Percentiles rank a stretch among this genome's conserved stretches.
Conservation (phyloP, 1,139 yeast genomes). For the Suhomyces anneliseae region DNA sequence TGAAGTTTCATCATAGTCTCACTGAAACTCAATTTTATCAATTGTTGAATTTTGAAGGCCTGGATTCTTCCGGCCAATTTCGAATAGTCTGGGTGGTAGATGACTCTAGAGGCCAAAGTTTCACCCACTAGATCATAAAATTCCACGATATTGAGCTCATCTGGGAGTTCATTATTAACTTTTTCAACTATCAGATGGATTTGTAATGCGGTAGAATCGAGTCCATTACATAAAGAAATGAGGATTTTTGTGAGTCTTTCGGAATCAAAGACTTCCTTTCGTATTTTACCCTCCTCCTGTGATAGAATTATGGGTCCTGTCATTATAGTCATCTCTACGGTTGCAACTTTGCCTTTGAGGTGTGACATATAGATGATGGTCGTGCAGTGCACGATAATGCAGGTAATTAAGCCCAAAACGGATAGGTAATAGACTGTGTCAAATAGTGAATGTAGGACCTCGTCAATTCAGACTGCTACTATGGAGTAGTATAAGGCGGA, state of each 20-base stretch:
- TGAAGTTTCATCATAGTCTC: slow-evolving; percentile 26
- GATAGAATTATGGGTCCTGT: neutral
- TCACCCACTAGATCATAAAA: slow-evolving; percentile 44
- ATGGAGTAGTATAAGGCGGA: too few relatives aligned
- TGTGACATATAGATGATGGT: neutral
- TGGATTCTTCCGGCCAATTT: slow-evolving; percentile 49
- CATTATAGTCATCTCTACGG: neutral
- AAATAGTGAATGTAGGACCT: too few relatives aligned
- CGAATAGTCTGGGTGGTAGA: slow-evolving; percentile 49
- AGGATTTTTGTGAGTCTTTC: slow-evolving; percentile 18
- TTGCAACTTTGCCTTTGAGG: neutral
- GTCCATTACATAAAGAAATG: slow-evolving; percentile 15
- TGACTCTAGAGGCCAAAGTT: slow-evolving; percentile 44
- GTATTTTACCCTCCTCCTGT: neutral
- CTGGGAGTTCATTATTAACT: slow-evolving; percentile 35
- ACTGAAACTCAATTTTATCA: slow-evolving; percentile 29
- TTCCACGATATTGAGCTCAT: slow-evolving; percentile 28
- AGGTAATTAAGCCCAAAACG: neutral
- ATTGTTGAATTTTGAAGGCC: slow-evolving; percentile 32
- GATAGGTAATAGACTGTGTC: too few relatives aligned
- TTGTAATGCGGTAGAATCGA: slow-evolving; percentile 22
- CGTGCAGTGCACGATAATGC: neutral
- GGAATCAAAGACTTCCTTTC: slow-evolving; percentile 11
- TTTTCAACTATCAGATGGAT: slow-evolving; percentile 24
- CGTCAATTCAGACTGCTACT: too few relatives aligned